These are phyloP conservation scores for Bryum argenteum DNA, from an alignment of 225 moss, liverwort and hornwort genomes.

Conservation along the genomic window DNA sequence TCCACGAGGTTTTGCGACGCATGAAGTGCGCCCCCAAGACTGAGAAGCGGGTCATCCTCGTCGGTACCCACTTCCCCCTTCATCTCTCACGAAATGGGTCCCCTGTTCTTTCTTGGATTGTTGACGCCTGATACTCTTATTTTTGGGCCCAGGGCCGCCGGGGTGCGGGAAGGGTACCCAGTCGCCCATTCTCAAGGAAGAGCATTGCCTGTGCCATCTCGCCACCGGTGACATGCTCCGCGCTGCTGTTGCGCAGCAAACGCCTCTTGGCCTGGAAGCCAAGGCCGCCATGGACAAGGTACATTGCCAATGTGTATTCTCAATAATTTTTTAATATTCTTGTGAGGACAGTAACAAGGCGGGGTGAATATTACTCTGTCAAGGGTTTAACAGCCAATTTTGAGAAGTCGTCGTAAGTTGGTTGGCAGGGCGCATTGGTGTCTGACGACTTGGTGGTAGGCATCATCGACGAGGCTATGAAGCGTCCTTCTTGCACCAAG, in stretches of 20 bases:
- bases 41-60: constrained; percentile 62
- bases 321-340: not conserved
- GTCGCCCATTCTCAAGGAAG: constrained; percentile 63
- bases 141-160: constrained; percentile 40
- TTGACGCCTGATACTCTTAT: not conserved
- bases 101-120: not conserved
- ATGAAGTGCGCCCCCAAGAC: constrained; percentile 53
- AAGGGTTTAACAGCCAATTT: not conserved
- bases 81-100: not conserved
- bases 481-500: constrained; percentile 70
- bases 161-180: constrained; percentile 64
- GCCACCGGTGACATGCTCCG: constrained; percentile 76
- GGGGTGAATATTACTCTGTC: not conserved
- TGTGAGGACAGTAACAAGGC: no score
- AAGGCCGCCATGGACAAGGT: constrained; percentile 78
- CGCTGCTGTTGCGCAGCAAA: constrained; percentile 62
- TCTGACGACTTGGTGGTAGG: constrained; percentile 72
- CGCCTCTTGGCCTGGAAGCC: constrained; percentile 59
- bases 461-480: constrained; percentile 79
- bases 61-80: constrained; percentile 24
- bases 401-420: constrained; percentile 35
- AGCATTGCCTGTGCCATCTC: constrained; percentile 67
- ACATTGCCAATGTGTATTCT: not conserved
- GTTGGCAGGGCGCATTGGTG: constrained; percentile 66
- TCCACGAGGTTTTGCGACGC: constrained; percentile 59